Base-by-base conservation (phyloP, 1,284 basidiomycete genomes). In the Irpex sp. region DNA sequence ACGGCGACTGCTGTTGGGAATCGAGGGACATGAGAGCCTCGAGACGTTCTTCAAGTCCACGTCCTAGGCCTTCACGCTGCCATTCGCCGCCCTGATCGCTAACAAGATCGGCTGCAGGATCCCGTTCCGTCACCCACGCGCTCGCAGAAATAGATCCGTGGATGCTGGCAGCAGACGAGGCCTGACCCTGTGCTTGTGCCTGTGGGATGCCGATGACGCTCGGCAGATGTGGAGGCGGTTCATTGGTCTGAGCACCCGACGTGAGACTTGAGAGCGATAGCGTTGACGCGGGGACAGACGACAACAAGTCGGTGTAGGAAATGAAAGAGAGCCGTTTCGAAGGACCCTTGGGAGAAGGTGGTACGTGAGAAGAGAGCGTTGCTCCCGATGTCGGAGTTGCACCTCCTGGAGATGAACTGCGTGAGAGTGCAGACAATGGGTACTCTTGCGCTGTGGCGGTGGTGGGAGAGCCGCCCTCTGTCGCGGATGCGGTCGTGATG, bases 291-390 rank as follows among this genome's bases (percentile, higher is more conserved):
- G 93, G 93, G 0, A 90, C 87, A 0, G 88, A 90, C 0, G 88
- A 79, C 47, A 95, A 83, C 4, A 95, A 82, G 73, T 95, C 93
- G 47, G 88, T 85, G 74, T 94, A 94, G 1, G 91, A 90, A 74
- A 95, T 83, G 80, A 94, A 95, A 0, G 90, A 93, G 35, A 95
- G 82, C 0, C 90, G 86, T 69, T 93, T 87, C 49, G 80, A 79
- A 57, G 78, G 76, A 2, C 69, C 72, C 8, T 79, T 79, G 3
- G 86, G 88, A 31, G 81, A 90, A 36, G 83, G 87, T 37, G 79
- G 71, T 60, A 70, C 35, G 69, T 68, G 11, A 59, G 74, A 64
- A 68, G 65, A 33, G 57, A 67, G 49, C 69, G 67, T 0, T 69
- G 66, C 11, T 74, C 66, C 62, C 39, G 51, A 50, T 49, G 73